phyloP scores from a whole-genome alignment of 805 yeast genomes.

The Metschnikowia amazonensis region DNA sequence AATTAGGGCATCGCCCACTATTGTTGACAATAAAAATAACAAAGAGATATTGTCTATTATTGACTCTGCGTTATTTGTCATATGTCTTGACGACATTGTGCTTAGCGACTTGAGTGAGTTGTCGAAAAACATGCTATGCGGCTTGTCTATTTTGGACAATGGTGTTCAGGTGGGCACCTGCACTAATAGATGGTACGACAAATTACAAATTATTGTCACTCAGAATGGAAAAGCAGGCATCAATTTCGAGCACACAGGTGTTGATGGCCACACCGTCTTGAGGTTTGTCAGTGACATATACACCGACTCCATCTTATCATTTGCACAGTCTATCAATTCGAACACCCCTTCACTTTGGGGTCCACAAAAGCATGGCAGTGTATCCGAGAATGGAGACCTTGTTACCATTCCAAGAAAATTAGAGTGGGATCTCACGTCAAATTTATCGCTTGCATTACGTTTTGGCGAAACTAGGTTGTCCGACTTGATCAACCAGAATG shows the following conservation, averaged over 20 bases:
- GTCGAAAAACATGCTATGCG: conserved; percentile 84
- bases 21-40: conserved; percentile 48
- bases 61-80: conserved; percentile 77
- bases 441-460: conserved; percentile 71
- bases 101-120: conserved; percentile 60
- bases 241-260: conserved; percentile 92
- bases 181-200: conserved; percentile 93
- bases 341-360: conserved; percentile 72
- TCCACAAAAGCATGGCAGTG: conserved; percentile 17
- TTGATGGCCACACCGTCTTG: conserved; percentile 91
- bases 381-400: conserved; percentile 32
- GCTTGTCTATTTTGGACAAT: conserved; percentile 69
- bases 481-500: conserved; percentile 86
- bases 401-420: conserved; percentile 78
- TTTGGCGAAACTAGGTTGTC: conserved; percentile 88
- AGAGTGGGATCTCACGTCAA: conserved; percentile 81
- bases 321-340: conserved; percentile 78
- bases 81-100: conserved; percentile 77
- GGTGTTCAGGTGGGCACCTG: conserved; percentile 94
- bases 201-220: conserved; percentile 81
- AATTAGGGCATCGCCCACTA: conserved; percentile 50
- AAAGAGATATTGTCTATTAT: conserved; percentile 67
- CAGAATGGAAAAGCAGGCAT: conserved; percentile 90
- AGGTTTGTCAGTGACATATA: conserved; percentile 86
- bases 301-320: conserved; percentile 83